A percentile compares a stretch with the other conserved stretches of the same genome.
phyloP scores from a whole-genome alignment of 164 flowering plant genomes.

The Magnolia kwangsiensis region DNA sequence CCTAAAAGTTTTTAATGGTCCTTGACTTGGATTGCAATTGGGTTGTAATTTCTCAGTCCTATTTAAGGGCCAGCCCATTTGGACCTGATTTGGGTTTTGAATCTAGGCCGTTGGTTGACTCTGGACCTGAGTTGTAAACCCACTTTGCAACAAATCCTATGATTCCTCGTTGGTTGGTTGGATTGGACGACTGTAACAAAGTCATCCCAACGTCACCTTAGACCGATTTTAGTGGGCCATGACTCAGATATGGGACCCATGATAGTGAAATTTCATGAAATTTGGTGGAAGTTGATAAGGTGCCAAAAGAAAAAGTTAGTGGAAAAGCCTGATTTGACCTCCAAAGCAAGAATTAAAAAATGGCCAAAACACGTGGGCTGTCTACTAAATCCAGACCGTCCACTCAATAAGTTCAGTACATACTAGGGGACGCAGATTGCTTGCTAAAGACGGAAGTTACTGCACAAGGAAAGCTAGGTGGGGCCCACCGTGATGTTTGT shows the following conservation, averaged over 20 bases:
- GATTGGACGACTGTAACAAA: conserved; percentile 1
- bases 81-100: neutral
- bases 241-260: neutral
- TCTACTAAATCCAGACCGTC: neutral
- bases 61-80: too few relatives aligned
- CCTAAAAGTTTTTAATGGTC: too few relatives aligned
- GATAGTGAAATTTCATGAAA: neutral
- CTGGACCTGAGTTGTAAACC: too few relatives aligned
- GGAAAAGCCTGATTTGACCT: neutral
- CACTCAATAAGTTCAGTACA: neutral
- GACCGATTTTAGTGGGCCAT: neutral
- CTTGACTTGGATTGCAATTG: neutral
- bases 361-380: neutral
- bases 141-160: too few relatives aligned
- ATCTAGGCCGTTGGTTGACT: neutral
- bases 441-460: too few relatives aligned
- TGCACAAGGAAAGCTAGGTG: too few relatives aligned
- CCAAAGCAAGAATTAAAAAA: neutral
- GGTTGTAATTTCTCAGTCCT: neutral
- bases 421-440: too few relatives aligned
- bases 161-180: too few relatives aligned
- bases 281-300: neutral
- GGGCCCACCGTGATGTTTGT: too few relatives aligned
- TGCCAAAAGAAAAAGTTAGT: conserved; percentile 5
- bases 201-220: conserved; percentile 7